Evolutionary conservation across 306 rosid species (phyloP).

Genomic region (Quercus engelmannii): DNA sequence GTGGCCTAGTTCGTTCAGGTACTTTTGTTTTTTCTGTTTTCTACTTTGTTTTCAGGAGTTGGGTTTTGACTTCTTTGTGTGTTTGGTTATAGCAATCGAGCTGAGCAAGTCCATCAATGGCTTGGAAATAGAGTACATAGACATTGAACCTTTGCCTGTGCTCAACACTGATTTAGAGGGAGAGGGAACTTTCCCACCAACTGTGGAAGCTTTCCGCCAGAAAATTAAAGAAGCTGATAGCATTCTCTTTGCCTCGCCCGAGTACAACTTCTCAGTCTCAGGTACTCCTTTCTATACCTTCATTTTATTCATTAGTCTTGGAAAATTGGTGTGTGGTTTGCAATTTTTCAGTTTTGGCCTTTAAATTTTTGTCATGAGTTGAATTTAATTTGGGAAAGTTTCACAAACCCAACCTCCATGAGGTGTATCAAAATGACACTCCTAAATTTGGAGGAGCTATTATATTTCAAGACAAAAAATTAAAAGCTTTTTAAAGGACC

Average conservation of each 20-base stretch:
- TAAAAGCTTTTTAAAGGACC: no score
- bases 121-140: slow-evolving; percentile 56
- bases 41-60: background rate
- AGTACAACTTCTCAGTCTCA: slow-evolving; percentile 70
- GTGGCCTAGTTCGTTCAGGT: slow-evolving; percentile 70
- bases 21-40: background rate
- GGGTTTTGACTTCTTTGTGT: background rate
- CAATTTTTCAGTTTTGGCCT: no score
- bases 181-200: slow-evolving; percentile 44
- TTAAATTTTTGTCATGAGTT: no score
- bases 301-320: no score
- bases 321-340: no score
- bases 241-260: slow-evolving; percentile 79
- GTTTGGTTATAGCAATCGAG: slow-evolving; percentile 42
- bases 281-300: slow-evolving; percentile 22
- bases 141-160: slow-evolving; percentile 58
- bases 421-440: no score
- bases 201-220: slow-evolving; percentile 57
- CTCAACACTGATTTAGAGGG: slow-evolving; percentile 69
- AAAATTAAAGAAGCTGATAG: slow-evolving; percentile 59
- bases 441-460: no score
- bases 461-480: no score
- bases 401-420: no score
- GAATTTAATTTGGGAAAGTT: no score
- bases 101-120: slow-evolving; percentile 46